phyloP scores from a whole-genome alignment of 805 yeast genomes.

The Komagataella pastoris region DNA sequence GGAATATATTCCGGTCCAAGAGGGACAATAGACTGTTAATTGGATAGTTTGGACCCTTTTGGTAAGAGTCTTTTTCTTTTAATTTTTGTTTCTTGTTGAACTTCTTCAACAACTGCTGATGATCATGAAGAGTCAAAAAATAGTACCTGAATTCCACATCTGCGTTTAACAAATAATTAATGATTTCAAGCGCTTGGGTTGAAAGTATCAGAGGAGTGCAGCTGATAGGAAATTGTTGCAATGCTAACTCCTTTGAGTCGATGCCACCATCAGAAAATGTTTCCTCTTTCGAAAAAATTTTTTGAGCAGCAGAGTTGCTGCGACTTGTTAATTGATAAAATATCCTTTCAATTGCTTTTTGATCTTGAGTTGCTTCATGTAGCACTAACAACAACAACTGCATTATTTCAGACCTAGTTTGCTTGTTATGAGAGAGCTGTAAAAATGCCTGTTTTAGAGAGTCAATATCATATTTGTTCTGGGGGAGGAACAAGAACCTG shows the following conservation, averaged over 20 bases:
- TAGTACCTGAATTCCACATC: conserved; percentile 59
- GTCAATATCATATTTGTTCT: conserved; percentile 47
- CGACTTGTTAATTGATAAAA: conserved; percentile 43
- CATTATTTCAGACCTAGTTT: conserved; percentile 63
- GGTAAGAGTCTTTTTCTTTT: conserved; percentile 18
- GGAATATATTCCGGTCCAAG: conserved; percentile 48
- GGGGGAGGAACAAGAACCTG: conserved; percentile 63
- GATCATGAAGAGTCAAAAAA: conserved; percentile 69
- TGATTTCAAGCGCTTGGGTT: conserved; percentile 62
- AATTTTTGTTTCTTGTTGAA: conserved; percentile 14
- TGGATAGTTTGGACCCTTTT: conserved; percentile 47
- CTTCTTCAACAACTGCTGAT: conserved; percentile 21
- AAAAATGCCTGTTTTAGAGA: conserved; percentile 51
- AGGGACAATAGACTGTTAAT: conserved; percentile 54
- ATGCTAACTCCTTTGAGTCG: conserved; percentile 3
- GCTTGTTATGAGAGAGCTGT: conserved; percentile 62
- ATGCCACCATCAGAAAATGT: conserved; percentile 3
- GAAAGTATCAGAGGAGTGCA: conserved; percentile 62
- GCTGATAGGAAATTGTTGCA: conserved; percentile 34
- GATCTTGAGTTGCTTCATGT: conserved; percentile 61
- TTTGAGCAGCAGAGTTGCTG: conserved; percentile 19
- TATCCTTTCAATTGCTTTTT: conserved; percentile 44
- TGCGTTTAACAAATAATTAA: conserved; percentile 56
- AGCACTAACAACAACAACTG: conserved; percentile 53
- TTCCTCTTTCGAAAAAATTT: conserved; percentile 3